Percentiles rank a stretch among this genome's conserved stretches.
These are phyloP conservation scores for Dioszegia crocea DNA, from an alignment of 768 basidiomycete genomes.

Conservation along the genomic window DNA sequence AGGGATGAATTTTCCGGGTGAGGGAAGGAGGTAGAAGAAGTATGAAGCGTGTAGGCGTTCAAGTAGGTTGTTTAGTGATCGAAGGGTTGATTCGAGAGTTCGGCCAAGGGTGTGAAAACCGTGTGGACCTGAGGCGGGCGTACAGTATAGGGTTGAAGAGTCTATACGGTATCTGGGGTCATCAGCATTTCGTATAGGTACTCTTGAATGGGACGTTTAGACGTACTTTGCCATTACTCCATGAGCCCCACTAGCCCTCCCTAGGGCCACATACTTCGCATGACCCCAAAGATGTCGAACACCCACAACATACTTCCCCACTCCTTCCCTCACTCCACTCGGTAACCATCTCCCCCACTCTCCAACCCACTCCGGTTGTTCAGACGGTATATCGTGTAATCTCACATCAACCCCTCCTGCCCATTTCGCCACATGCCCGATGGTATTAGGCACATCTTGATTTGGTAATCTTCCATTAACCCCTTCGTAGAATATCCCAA, in stretches of 20 bases:
- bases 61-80: constrained; percentile 87
- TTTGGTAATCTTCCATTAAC: constrained; percentile 92
- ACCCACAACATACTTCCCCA: constrained; percentile 46
- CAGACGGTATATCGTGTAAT: constrained; percentile 66
- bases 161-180: constrained; percentile 81
- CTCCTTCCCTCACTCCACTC: neutral
- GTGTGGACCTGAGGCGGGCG: constrained; percentile 85
- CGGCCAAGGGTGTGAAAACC: constrained; percentile 93
- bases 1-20: constrained; percentile 68
- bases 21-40: constrained; percentile 84
- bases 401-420: constrained; percentile 72
- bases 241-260: constrained; percentile 80
- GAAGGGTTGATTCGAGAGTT: constrained; percentile 76
- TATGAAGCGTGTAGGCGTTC: constrained; percentile 96
- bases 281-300: constrained; percentile 69
- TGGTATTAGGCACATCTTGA: constrained; percentile 86
- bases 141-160: constrained; percentile 81
- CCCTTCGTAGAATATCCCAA: constrained; percentile 95
- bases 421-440: constrained; percentile 64
- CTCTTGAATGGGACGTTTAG: too few relatives aligned
- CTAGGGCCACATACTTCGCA: constrained; percentile 67
- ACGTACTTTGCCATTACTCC: constrained; percentile 79
- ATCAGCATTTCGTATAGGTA: too few relatives aligned
- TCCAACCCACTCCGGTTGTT: constrained; percentile 1
- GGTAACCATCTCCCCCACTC: neutral